phyloP scores from a whole-genome alignment of 768 basidiomycete species.

The Mycena pura region DNA sequence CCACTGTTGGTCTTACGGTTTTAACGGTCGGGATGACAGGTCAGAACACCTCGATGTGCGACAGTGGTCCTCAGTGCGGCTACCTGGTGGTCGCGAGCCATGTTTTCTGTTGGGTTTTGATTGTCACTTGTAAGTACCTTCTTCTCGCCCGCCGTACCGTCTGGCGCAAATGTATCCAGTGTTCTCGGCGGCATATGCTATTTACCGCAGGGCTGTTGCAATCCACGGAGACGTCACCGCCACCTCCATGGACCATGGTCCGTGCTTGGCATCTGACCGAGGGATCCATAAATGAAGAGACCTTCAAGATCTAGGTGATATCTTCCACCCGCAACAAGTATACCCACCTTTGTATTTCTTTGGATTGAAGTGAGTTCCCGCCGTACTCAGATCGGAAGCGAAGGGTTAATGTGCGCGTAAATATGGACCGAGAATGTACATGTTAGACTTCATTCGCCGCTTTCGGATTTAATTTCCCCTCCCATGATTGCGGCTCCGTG shows the following conservation, averaged over 20 bases:
- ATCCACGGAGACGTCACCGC: conserved; percentile 7
- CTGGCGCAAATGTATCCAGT: too few species aligned
- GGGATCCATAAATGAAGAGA: background rate
- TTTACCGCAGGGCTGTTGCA: conserved; percentile 8
- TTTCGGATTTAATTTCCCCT: background rate
- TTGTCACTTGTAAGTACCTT: conserved; percentile 1
- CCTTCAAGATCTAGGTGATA: background rate
- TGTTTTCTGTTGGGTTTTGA: conserved; percentile 13
- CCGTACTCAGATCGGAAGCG: too few species aligned
- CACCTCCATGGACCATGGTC: too few species aligned
- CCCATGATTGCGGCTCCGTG: background rate
- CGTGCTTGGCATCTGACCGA: conserved; percentile 2
- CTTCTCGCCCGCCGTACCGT: too few species aligned
- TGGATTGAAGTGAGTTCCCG: too few species aligned
- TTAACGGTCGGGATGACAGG: background rate
- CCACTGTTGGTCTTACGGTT: background rate
- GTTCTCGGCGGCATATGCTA: conserved; percentile 11
- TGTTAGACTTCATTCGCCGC: too few species aligned
- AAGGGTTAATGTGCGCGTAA: too few species aligned
- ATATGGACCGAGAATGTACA: too few species aligned
- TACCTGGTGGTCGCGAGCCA: background rate
- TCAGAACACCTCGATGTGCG: background rate
- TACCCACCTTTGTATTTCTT: too few species aligned
- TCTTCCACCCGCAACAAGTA: too few species aligned
- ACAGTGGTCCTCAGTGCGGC: background rate